Percentiles rank a stretch among this genome's conserved stretches.
phyloP scores from a whole-genome alignment of 1,139 yeast genomes.

The Kurtzmaniella quercitrusa region DNA sequence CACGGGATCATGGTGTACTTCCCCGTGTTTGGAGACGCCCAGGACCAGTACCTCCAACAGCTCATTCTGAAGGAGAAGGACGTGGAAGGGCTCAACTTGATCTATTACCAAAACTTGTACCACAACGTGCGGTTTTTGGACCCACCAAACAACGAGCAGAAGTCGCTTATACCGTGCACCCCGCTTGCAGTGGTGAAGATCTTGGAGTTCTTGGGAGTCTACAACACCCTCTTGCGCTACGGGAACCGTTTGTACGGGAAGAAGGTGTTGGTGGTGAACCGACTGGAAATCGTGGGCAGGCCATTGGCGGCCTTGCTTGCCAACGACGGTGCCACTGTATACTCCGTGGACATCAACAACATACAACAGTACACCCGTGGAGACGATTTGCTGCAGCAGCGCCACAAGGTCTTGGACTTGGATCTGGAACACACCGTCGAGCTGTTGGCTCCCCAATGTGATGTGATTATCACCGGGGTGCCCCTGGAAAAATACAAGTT shows the following conservation, averaged over 20 bases:
- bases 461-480: conserved; percentile 93
- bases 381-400: conserved; percentile 74
- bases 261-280: conserved; percentile 81
- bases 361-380: conserved; percentile 93
- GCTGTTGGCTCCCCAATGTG: conserved; percentile 69
- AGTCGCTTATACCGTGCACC: conserved; percentile 92
- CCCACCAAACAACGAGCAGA: conserved; percentile 56
- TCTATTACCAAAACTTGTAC: conserved; percentile 89
- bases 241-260: conserved; percentile 94
- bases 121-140: conserved; percentile 87
- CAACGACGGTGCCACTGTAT: conserved; percentile 95
- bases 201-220: conserved; percentile 83
- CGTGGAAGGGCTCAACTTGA: conserved; percentile 90
- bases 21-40: conserved; percentile 94
- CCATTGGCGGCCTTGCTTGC: conserved; percentile 95
- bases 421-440: conserved; percentile 48
- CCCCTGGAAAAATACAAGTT: conserved; percentile 81
- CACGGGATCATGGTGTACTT: conserved; percentile 97
- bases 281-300: conserved; percentile 95
- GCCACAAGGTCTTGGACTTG: conserved; percentile 80
- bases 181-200: conserved; percentile 93
- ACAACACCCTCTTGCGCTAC: conserved; percentile 73
- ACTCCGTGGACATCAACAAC: conserved; percentile 83
- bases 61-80: conserved; percentile 83
- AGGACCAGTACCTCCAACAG: conserved; percentile 93